Base-by-base conservation (phyloP, 352 stramenopile species). In the Pythium guiyangense region DNA sequence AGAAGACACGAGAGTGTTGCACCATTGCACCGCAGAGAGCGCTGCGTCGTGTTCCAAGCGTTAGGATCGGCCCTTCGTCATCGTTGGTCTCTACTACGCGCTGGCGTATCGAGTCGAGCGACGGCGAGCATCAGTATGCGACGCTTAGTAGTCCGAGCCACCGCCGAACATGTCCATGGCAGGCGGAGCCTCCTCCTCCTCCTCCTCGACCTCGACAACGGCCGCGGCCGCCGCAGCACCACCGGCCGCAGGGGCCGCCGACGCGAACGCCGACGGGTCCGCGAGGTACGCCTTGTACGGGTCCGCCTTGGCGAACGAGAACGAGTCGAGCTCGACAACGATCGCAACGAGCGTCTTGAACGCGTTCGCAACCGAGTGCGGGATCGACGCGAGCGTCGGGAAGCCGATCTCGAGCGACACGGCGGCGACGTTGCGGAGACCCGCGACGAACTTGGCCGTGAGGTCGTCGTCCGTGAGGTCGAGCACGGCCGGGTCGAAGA, bases 401-500 rank as follows among this genome's bases (percentile, higher is more conserved):
- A 97, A 97, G 57, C 94, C 92, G 48, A 99, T 80, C 57, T 93
- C 89, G 51, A 99, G 86, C 59, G 92, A 99, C 64, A 99, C 73
- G 44, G 94, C 89, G 29, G 97, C 96, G 48, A 99, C 76, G 67
- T 92, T 97, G 69, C 86, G 82, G 59, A 99, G 79, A 60, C 95
- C 97, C 60, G 77, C 82, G 52, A 91, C 76, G 73, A 99, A 99
- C 81, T 99, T 99, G 61, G 78, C 78, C 59, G 85, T 87, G 34
- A 99, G 78, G 77, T 99, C 96, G 45, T 93, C 94, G 69, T 99
- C 95, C 46, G 96, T 99, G 55, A 99, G 92, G 76, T 99, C 97
- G 47, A 99, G 79, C 14, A 99, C 96, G 56, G 96, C 97, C 55
- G 96, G 94, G 85, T 98, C 92, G 76, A 99, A 99, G 64, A 99